These are phyloP conservation scores for Jimgerdemannia lactiflua DNA, from an alignment of 192 early-diverging fungal species.

Conservation along the genomic window DNA sequence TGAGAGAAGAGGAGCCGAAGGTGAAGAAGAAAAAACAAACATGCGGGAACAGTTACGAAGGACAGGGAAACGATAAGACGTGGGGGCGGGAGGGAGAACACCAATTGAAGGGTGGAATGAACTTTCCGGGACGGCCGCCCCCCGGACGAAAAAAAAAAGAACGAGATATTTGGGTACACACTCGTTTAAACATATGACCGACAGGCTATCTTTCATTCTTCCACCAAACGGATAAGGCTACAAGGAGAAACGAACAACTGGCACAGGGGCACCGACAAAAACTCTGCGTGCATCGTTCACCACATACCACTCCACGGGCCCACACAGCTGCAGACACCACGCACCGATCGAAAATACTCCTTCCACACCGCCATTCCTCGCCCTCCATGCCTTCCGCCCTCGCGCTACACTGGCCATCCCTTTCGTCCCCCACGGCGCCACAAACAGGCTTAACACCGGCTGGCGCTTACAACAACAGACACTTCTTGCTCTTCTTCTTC, in stretches of 20 bases:
- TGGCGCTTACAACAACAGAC: conserved; percentile 64
- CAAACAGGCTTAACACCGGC: neutral
- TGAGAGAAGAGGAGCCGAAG: neutral
- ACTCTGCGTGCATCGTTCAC: no score
- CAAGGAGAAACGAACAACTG: no score
- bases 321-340: no score
- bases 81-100: no score
- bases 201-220: neutral
- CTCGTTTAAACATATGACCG: neutral
- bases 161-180: neutral
- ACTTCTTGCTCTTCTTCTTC: conserved; percentile 76
- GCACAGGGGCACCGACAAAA: no score
- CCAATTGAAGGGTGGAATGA: no score
- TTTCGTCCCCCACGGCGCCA: neutral
- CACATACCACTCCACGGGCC: no score
- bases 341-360: no score
- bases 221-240: neutral
- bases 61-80: neutral
- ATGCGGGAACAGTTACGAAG: neutral
- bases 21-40: neutral
- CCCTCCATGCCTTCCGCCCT: neutral
- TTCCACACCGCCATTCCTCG: no score
- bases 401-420: neutral
- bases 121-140: no score
- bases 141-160: neutral